Base-by-base conservation (phyloP, 2,329 filamentous ascomycete genomes). In the Curvularia verruculosa region DNA sequence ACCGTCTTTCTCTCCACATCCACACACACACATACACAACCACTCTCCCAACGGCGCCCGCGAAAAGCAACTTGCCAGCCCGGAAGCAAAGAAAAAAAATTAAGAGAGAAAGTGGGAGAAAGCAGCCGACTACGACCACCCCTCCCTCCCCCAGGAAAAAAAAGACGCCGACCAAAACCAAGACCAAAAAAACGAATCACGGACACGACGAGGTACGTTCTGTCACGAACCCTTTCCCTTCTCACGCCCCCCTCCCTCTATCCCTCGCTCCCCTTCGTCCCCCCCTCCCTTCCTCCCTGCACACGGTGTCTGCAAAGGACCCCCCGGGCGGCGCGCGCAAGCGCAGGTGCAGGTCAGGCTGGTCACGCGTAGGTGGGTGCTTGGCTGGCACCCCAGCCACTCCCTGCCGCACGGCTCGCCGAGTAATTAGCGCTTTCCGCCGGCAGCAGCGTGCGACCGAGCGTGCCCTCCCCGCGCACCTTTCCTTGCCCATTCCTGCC, bases 401-500 rank as follows among this genome's bases (percentile, higher is more conserved):
- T 60, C 60, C 54, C 63, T 57, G 61, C 34, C 19, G 54, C 59
- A 59, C 55, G 54, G 51, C 41, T 45, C 53, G 46, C 61, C 56
- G 53, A 60, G 56, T 54, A 54, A 54, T 61, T 56, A 50, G 51
- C 60, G 58, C 55, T 55, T 54, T 61, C 61, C 61, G 55, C 60
- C 58, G 59, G 49, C 60, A 61, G 63, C 68, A 65, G 66, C 64
- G 69, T 71, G 69, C 63, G 58, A 68, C 70, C 65, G 64, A 66
- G 70, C 64, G 59, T 63, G 52, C 47, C 54, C 51, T 54, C 51
- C 50, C 50, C 50, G 50, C 55, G 55, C 55, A 58, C 55, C 40
- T 58, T 41, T 54, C 48, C 55, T 46, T 58, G 75, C 72, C n/a
- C 72, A 74, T 74, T 73, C 12, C 64, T 67, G 66, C 68, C 63